A percentile compares a stretch with the other conserved stretches of the same genome.
Conservation (phyloP, 108 stramenopile species). For the Pseudonitzschia delicatissima region DNA sequence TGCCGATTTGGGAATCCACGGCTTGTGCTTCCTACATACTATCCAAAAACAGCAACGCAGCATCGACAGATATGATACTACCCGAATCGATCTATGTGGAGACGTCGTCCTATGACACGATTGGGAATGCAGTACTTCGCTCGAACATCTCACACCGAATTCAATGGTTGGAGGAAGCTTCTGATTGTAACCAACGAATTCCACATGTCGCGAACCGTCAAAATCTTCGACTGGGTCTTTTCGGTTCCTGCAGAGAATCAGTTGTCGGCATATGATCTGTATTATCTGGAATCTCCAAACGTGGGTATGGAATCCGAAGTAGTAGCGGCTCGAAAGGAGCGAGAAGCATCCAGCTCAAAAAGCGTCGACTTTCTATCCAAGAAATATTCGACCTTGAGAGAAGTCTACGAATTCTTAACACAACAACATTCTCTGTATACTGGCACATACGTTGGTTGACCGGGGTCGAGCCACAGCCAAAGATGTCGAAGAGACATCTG, state of each 20-base stretch:
- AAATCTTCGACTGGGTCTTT: slow-evolving; percentile 88
- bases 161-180: slow-evolving; percentile 44
- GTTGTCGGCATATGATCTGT: slow-evolving; percentile 71
- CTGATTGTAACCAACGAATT: slow-evolving; percentile 81
- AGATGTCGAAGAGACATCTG: neutral
- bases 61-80: neutral
- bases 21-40: slow-evolving; percentile 63
- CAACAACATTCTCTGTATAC: slow-evolving; percentile 71
- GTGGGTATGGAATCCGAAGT: slow-evolving; percentile 62
- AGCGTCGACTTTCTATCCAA: slow-evolving; percentile 48
- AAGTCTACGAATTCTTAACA: slow-evolving; percentile 62
- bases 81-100: slow-evolving; percentile 56
- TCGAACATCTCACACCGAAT: slow-evolving; percentile 65
- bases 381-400: slow-evolving; percentile 46
- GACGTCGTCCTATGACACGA: slow-evolving; percentile 85
- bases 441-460: slow-evolving; percentile 55
- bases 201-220: slow-evolving; percentile 72
- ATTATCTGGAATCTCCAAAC: slow-evolving; percentile 64
- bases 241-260: neutral
- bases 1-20: slow-evolving; percentile 84
- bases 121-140: slow-evolving; percentile 80
- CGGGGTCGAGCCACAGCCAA: slow-evolving; percentile 22
- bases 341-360: slow-evolving; percentile 51
- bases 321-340: slow-evolving; percentile 47
- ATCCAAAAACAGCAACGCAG: neutral